phyloP scores from a whole-genome alignment of 1,139 yeast species.

The Debaryomyces subglobosus region DNA sequence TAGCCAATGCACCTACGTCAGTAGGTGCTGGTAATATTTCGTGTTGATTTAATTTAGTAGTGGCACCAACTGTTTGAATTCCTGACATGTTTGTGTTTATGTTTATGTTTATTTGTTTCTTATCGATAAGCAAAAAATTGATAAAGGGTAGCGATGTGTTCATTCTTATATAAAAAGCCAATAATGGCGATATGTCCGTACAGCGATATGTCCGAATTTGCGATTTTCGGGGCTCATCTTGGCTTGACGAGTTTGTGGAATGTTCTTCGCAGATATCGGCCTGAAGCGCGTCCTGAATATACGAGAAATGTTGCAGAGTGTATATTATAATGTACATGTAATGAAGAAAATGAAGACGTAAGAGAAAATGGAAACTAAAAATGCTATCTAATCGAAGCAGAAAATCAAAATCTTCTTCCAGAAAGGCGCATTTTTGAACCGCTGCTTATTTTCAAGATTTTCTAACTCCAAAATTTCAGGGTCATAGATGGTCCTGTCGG shows the following conservation, averaged over 20 bases:
- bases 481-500: conserved; percentile 45
- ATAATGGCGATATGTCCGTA: neutral
- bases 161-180: neutral
- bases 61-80: conserved; percentile 27
- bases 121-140: neutral
- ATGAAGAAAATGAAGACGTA: neutral
- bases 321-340: neutral
- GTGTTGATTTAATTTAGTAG: conserved; percentile 49
- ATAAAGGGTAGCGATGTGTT: neutral
- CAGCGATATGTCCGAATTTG: conserved; percentile 10
- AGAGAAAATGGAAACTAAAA: neutral
- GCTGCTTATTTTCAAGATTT: conserved; percentile 42
- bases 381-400: neutral
- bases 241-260: conserved; percentile 3
- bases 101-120: neutral
- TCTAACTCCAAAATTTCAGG: conserved; percentile 44
- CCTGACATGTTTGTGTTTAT: conserved; percentile 14
- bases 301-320: neutral
- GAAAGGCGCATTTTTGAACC: conserved; percentile 32
- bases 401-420: conserved; percentile 10
- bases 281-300: neutral
- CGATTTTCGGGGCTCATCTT: conserved; percentile 3
- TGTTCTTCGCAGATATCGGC: conserved; percentile 5
- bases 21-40: conserved; percentile 72
- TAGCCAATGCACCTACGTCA: conserved; percentile 80